phyloP scores from a whole-genome alignment of 2,329 filamentous ascomycete genomes.

The Penicillium rolfsii region DNA sequence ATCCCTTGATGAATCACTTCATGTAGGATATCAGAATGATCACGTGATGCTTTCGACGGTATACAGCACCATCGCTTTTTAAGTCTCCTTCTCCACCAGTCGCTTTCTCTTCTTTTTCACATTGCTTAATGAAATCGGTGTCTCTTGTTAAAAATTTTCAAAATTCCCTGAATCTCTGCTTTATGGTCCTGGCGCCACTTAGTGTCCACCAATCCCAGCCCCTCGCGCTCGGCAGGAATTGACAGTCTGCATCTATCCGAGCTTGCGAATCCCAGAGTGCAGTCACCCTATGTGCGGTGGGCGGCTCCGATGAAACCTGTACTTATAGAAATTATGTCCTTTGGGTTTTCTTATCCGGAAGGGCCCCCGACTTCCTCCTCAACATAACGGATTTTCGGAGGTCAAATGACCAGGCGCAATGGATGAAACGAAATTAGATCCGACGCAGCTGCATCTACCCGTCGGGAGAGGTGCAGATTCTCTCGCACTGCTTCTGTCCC shows the following conservation, averaged over 20 bases:
- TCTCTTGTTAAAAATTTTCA: background rate
- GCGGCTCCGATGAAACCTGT: too few species aligned
- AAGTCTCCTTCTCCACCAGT: background rate
- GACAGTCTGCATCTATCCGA: constrained; percentile 12
- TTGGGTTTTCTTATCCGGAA: background rate
- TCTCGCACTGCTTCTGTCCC: constrained; percentile 25
- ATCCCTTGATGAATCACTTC: background rate
- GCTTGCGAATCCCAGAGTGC: background rate
- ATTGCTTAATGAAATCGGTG: background rate
- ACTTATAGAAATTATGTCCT: background rate
- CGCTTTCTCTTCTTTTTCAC: background rate
- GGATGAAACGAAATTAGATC: constrained; percentile 29
- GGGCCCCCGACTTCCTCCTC: background rate
- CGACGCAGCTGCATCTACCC: constrained; percentile 26
- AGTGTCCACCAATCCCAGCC: background rate
- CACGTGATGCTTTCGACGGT: background rate
- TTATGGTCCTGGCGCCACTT: background rate
- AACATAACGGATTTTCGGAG: background rate
- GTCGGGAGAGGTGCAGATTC: constrained; percentile 25
- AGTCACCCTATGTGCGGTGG: background rate
- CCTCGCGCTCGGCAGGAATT: background rate
- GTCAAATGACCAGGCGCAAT: constrained; percentile 13
- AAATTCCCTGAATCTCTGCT: background rate
- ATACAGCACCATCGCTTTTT: background rate
- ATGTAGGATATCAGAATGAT: background rate